phyloP scores from a whole-genome alignment of 306 rosid genomes.

The Ormosia emarginata region DNA sequence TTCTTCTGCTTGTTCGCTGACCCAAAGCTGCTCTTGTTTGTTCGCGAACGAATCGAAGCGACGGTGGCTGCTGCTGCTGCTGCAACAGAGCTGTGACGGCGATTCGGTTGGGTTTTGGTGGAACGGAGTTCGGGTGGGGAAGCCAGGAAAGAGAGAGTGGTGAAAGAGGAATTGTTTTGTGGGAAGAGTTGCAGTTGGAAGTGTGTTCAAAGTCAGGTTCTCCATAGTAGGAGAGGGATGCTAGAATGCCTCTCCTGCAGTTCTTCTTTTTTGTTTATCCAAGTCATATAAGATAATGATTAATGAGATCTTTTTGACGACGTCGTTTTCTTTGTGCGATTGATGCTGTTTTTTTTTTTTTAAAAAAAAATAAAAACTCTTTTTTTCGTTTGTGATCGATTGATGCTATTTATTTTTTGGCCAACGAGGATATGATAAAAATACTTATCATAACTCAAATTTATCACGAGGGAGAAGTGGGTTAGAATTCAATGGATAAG shows the following conservation, averaged over 20 bases:
- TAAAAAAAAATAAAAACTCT: too few species aligned
- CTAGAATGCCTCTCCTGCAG: background rate
- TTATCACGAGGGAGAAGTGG: too few species aligned
- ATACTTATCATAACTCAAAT: too few species aligned
- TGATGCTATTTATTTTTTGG: too few species aligned
- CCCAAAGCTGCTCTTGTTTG: conserved; percentile 8
- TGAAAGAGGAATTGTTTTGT: conserved; percentile 16
- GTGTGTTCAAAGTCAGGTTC: conserved; percentile 47
- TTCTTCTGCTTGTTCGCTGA: conserved; percentile 11
- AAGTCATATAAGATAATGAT: background rate
- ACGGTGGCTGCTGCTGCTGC: conserved; percentile 11
- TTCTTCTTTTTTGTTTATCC: conserved; percentile 15
- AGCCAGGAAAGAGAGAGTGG: conserved; percentile 23
- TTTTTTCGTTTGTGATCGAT: too few species aligned
- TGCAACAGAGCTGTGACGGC: conserved; percentile 11
- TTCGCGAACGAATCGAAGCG: conserved; percentile 14
- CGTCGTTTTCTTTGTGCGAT: too few species aligned
- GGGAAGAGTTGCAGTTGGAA: conserved; percentile 29
- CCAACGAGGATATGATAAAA: too few species aligned
- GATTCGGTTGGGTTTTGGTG: conserved; percentile 23
- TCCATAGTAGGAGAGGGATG: conserved; percentile 40
- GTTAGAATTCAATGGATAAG: too few species aligned
- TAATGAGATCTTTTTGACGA: background rate
- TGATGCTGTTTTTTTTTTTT: too few species aligned
- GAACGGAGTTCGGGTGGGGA: background rate